Base-by-base conservation (phyloP, 371 early-diverging fungal genomes). In the Funneliformis caledonium region DNA sequence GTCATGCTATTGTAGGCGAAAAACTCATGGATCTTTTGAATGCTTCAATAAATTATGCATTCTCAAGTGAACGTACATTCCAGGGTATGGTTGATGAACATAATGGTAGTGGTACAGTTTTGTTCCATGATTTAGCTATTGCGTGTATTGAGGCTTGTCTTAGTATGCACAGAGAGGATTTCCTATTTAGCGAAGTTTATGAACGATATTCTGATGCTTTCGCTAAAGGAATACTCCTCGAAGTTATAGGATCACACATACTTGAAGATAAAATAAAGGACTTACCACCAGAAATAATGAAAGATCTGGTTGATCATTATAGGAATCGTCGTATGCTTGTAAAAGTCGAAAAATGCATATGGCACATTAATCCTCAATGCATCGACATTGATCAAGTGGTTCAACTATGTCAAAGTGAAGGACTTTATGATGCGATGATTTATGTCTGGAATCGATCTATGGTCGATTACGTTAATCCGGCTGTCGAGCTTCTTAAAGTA, bases 391-490 rank as follows among this genome's bases (percentile, higher is more conserved):
- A 96, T 81, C 89, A 92, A 75, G 88, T 93, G 33, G 86, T 95
- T 7, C 87, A 88, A 16, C 82, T 93, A 62, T 93, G 94, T 78
- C 90, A 89, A 48, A 84, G 88, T 2, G 88, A 92, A 80, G 87
- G 89, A 11, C 85, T 95, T 67, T 93, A 91, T 82, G 91, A 91
- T 64, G 95, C 92, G 1, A 87, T 94, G 83, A 93, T 94, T 81
- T 94, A 92, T 81, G 92, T 94, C 0, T 95, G 93, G 92, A 94
- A 92, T 81, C 85, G 89, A 72, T 91, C 91, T 45, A 88, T 95
- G 84, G 86, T 89, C 5, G 96, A 96, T 81, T 94, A 90, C 85
- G 93, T 93, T n/a, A 92, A 92, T 42, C 95, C 95, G 0, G 87
- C 94, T 4, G 91, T 95, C 33, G 93, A 93, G 70, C 87, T 96